These are phyloP conservation scores for Epithemia pelagica DNA, from an alignment of 108 stramenopile species.

Conservation along the genomic window DNA sequence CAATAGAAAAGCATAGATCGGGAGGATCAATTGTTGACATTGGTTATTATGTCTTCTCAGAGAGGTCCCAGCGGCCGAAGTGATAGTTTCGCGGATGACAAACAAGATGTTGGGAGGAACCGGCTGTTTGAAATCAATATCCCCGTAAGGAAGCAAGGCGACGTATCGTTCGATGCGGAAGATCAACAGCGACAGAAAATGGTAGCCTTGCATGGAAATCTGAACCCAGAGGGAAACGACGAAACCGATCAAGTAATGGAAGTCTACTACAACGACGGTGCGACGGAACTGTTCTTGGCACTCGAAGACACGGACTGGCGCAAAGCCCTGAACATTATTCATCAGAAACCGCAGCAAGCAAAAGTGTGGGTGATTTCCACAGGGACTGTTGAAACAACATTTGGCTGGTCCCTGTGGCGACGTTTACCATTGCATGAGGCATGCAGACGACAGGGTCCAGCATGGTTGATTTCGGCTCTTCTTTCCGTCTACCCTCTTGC, in stretches of 20 bases:
- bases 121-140: not conserved
- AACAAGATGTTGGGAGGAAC: not conserved
- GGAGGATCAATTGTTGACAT: too few relatives aligned
- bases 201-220: not conserved
- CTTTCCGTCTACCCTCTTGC: slow-evolving; percentile 42
- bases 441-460: slow-evolving; percentile 65
- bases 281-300: slow-evolving; percentile 46
- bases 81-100: not conserved
- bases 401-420: slow-evolving; percentile 35
- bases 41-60: not conserved
- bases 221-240: not conserved
- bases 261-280: slow-evolving; percentile 23
- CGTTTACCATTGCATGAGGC: slow-evolving; percentile 73
- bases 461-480: slow-evolving; percentile 50
- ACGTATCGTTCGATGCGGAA: not conserved
- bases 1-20: too few relatives aligned
- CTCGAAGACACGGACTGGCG: slow-evolving; percentile 48
- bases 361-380: slow-evolving; percentile 41
- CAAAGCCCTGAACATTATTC: slow-evolving; percentile 32
- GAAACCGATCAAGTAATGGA: not conserved
- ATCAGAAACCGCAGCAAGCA: slow-evolving; percentile 29
- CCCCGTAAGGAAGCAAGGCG: not conserved
- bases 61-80: not conserved
- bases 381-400: slow-evolving; percentile 43
- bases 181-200: not conserved